A percentile compares a stretch with the other conserved stretches of the same genome.
Conservation (phyloP, 1,284 basidiomycete species). For the Amylostereum areolatum region DNA sequence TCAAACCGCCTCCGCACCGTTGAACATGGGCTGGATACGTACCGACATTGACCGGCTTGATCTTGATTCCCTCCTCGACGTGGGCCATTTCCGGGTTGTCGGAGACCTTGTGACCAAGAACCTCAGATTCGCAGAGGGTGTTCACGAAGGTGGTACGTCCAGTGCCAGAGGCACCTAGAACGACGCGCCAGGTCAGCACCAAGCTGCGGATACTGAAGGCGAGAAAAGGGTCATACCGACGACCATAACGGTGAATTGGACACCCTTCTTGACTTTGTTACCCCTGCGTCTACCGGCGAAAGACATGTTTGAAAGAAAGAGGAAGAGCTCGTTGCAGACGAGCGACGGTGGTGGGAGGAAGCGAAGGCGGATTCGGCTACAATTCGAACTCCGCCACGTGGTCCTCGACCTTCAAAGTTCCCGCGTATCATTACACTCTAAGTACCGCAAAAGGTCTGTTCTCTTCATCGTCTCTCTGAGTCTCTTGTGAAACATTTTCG, state of each 20-base stretch:
- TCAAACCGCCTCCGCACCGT: not conserved
- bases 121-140: constrained; percentile 93
- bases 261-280: constrained; percentile 97
- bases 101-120: constrained; percentile 79
- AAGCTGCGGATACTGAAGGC: constrained; percentile 6
- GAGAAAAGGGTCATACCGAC: constrained; percentile 56
- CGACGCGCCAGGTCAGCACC: constrained; percentile 3
- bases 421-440: too few relatives aligned
- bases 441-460: too few relatives aligned
- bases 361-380: too few relatives aligned
- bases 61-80: constrained; percentile 90
- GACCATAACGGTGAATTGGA: constrained; percentile 94
- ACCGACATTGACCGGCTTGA: constrained; percentile 95
- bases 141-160: constrained; percentile 98
- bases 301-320: constrained; percentile 50
- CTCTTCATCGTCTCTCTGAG: too few relatives aligned
- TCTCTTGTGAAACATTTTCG: too few relatives aligned
- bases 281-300: constrained; percentile 82
- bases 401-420: too few relatives aligned
- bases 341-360: not conserved
- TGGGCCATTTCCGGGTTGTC: constrained; percentile 89
- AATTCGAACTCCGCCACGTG: not conserved
- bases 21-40: constrained; percentile 26
- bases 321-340: constrained; percentile 11
- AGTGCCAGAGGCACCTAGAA: constrained; percentile 86